Percentiles rank a stretch among this genome's conserved stretches.
Conservation (phyloP, 371 early-diverging fungal genomes). For the Apophysomyces ossiformis region DNA sequence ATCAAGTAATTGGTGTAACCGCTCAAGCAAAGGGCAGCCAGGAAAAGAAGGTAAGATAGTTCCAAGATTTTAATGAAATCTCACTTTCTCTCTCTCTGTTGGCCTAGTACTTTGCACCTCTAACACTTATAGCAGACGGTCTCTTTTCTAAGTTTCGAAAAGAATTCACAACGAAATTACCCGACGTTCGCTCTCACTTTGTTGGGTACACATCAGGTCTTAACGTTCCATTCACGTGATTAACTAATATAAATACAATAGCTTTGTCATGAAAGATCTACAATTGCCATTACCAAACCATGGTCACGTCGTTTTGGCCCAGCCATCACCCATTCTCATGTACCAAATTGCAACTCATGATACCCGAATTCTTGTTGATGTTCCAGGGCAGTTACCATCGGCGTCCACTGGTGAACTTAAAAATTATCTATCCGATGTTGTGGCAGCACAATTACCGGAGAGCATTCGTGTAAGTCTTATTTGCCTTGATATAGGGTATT, state of each 20-base stretch:
- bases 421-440: conserved; percentile 60
- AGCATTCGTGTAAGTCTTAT: conserved; percentile 52
- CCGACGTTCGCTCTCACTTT: conserved; percentile 74
- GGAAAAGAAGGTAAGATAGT: conserved; percentile 27
- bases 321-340: conserved; percentile 87
- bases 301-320: conserved; percentile 89
- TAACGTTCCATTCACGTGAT: neutral
- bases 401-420: conserved; percentile 65
- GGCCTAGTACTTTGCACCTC: conserved; percentile 61
- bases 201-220: conserved; percentile 72
- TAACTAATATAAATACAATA: conserved; percentile 13
- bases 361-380: conserved; percentile 90
- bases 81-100: neutral
- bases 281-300: conserved; percentile 82
- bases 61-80: neutral
- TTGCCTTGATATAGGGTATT: neutral
- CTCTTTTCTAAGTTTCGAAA: conserved; percentile 94
- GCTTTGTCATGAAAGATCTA: conserved; percentile 69
- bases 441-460: conserved; percentile 77
- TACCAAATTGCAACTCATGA: conserved; percentile 92
- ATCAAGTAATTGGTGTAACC: conserved; percentile 60
- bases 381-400: conserved; percentile 87
- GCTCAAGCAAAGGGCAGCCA: conserved; percentile 26
- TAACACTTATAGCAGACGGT: conserved; percentile 67
- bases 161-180: conserved; percentile 58